A percentile compares a stretch with the other conserved stretches of the same genome.
Evolutionary conservation across 768 basidiomycete species (phyloP).

Genomic region (Mycena alexandri): DNA sequence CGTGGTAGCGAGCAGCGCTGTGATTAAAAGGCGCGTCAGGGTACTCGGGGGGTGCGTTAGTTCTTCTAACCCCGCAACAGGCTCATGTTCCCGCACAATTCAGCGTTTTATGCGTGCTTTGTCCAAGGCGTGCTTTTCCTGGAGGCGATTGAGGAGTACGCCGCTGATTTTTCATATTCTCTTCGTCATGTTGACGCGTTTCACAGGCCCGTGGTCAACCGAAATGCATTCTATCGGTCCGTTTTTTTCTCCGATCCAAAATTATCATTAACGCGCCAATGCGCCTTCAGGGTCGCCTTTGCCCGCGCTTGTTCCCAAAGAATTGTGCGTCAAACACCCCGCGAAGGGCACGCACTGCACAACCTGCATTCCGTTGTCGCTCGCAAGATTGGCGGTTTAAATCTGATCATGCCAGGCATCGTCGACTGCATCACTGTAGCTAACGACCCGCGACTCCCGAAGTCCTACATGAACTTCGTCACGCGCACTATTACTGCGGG

Average conservation of each 20-base stretch:
- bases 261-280: too few species aligned
- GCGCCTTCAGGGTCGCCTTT: too few species aligned
- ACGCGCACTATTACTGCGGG: slow-evolving; percentile 10
- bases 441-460: slow-evolving; percentile 9
- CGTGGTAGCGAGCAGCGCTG: slow-evolving; percentile 28
- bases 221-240: background rate
- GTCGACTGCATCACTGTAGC: slow-evolving; percentile 32
- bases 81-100: slow-evolving; percentile 31
- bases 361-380: slow-evolving; percentile 31
- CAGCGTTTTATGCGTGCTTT: slow-evolving; percentile 31
- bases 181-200: background rate
- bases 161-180: background rate
- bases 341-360: background rate
- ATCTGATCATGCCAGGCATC: slow-evolving; percentile 33
- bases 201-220: background rate
- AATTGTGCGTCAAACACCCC: background rate
- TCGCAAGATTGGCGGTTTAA: slow-evolving; percentile 34
- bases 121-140: slow-evolving; percentile 32
- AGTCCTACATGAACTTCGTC: slow-evolving; percentile 32
- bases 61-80: slow-evolving; percentile 1
- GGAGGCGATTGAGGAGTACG: slow-evolving; percentile 12
- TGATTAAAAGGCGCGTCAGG: slow-evolving; percentile 24
- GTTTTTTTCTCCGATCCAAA: background rate
- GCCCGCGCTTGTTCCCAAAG: too few species aligned
- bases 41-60: background rate